These are phyloP conservation scores for Naganishia sp. DNA, from an alignment of 1,284 basidiomycete genomes.

Conservation along the genomic window DNA sequence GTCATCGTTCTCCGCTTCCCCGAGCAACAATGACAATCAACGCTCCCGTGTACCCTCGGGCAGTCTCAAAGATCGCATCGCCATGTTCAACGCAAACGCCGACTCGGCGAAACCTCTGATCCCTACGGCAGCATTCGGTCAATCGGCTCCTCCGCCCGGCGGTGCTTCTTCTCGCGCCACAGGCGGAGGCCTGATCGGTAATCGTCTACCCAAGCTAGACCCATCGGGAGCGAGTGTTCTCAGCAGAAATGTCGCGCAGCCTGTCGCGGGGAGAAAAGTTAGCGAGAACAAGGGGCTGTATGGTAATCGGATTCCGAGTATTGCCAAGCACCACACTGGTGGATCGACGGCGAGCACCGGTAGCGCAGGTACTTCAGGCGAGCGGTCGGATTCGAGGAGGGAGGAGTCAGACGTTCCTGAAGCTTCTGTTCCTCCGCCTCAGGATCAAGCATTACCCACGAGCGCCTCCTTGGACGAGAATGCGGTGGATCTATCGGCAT, in stretches of 20 bases:
- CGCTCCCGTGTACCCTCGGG: constrained; percentile 27
- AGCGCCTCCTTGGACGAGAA: constrained; percentile 19
- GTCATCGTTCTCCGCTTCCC: constrained; percentile 5
- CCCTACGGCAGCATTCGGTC: constrained; percentile 45
- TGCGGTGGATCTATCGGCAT: constrained; percentile 10
- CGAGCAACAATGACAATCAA: constrained; percentile 10
- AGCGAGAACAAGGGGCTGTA: constrained; percentile 46
- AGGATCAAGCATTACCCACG: not conserved
- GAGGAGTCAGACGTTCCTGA: not conserved
- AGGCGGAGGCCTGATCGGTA: constrained; percentile 48
- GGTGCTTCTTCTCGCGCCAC: constrained; percentile 32
- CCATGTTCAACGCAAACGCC: constrained; percentile 50
- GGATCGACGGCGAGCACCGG: constrained; percentile 14
- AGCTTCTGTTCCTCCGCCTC: not conserved
- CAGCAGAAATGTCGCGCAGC: constrained; percentile 27
- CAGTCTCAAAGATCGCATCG: constrained; percentile 52
- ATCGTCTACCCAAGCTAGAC: constrained; percentile 48
- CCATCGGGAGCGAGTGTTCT: constrained; percentile 46
- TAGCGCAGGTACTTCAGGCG: not conserved
- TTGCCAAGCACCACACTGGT: constrained; percentile 18
- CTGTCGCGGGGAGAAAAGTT: constrained; percentile 37
- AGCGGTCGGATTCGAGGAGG: not conserved
- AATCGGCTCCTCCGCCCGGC: constrained; percentile 34
- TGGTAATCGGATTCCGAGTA: constrained; percentile 49
- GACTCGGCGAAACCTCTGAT: constrained; percentile 42